A percentile compares a stretch with the other conserved stretches of the same genome.
Conservation (phyloP, 495 filamentous ascomycete species). For the Aspergillus diversus region DNA sequence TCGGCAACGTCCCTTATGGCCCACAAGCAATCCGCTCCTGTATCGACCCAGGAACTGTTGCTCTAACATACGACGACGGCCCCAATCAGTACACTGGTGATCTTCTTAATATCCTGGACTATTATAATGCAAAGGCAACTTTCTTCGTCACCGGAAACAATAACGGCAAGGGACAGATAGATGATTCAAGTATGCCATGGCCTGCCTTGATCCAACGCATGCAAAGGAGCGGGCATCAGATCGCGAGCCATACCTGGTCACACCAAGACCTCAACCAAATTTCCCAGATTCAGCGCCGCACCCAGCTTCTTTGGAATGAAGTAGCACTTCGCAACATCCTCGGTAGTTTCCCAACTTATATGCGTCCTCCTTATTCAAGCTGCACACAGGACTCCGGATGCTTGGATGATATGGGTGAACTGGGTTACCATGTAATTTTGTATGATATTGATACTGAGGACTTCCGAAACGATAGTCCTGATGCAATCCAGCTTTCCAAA, state of each 20-base stretch:
- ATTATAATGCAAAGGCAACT: constrained; percentile 69
- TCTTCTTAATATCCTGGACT: constrained; percentile 69
- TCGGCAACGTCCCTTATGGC: constrained; percentile 63
- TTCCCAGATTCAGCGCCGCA: constrained; percentile 56
- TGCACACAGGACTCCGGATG: constrained; percentile 63
- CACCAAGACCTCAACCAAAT: constrained; percentile 71
- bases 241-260: constrained; percentile 86
- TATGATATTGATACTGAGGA: constrained; percentile 83
- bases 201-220: constrained; percentile 68
- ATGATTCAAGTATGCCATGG: constrained; percentile 60
- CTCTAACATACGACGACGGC: constrained; percentile 80
- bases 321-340: constrained; percentile 78
- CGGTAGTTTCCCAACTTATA: constrained; percentile 82
- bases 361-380: constrained; percentile 81
- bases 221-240: constrained; percentile 73
- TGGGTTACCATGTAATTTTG: constrained; percentile 77
- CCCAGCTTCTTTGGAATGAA: constrained; percentile 79
- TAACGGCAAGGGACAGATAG: constrained; percentile 71
- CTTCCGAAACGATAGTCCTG: constrained; percentile 65
- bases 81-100: constrained; percentile 70
- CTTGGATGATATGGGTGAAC: constrained; percentile 57
- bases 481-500: constrained; percentile 69
- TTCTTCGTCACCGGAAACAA: constrained; percentile 83
- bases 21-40: constrained; percentile 70
- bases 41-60: constrained; percentile 62